Evolutionary conservation across 2,329 filamentous ascomycete genomes (phyloP).

Genomic region (Aureobasidium leucospermi): DNA sequence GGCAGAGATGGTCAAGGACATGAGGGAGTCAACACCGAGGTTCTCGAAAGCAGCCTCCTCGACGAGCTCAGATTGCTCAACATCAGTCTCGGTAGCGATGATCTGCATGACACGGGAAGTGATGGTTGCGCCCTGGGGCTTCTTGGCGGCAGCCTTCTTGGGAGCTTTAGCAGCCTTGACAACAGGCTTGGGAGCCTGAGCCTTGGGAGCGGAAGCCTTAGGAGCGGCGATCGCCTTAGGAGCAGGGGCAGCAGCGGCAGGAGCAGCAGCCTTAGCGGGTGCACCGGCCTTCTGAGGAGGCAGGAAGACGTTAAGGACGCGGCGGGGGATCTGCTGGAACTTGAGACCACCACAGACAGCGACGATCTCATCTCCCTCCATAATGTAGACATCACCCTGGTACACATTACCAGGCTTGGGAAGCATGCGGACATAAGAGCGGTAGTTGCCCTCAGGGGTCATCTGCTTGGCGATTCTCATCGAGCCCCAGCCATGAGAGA

Average conservation of each 20-base stretch:
- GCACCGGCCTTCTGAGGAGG: conserved; percentile 46
- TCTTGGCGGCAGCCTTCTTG: conserved; percentile 42
- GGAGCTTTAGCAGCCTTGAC: conserved; percentile 32
- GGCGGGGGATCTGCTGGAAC: conserved; percentile 61
- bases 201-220: conserved; percentile 26
- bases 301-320: conserved; percentile 58
- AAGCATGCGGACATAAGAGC: conserved; percentile 57
- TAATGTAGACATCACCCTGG: conserved; percentile 54
- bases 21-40: conserved; percentile 54
- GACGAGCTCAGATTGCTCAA: conserved; percentile 51
- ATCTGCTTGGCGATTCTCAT: conserved; percentile 50
- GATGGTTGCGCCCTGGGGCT: conserved; percentile 41
- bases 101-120: conserved; percentile 54
- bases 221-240: conserved; percentile 27
- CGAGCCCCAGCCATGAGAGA: conserved; percentile 55
- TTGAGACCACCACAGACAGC: conserved; percentile 55
- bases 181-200: conserved; percentile 25
- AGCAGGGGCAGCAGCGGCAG: conserved; percentile 28
- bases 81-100: conserved; percentile 58
- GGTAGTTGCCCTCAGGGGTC: conserved; percentile 46
- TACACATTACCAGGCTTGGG: conserved; percentile 48
- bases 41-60: conserved; percentile 56
- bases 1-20: conserved; percentile 54
- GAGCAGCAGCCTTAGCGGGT: conserved; percentile 30
- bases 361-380: conserved; percentile 52